Evolutionary conservation across 1,284 basidiomycete genomes (phyloP), one percentile per base, ranked within the genome.

Genomic region (Inonotus hispidus): DNA sequence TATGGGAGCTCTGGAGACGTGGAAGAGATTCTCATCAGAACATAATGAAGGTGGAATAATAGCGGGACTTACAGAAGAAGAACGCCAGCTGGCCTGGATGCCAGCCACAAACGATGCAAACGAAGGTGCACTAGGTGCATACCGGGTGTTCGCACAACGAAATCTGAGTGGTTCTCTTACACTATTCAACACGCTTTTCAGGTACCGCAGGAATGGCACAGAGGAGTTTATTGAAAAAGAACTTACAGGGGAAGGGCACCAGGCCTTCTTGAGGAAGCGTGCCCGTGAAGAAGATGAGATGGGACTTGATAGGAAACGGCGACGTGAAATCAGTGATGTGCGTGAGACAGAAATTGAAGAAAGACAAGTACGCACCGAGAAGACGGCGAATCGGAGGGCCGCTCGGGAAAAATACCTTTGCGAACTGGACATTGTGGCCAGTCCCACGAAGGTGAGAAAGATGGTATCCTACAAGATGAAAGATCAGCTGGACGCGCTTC

Each of bases 21-120:
- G 25, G 57, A 21, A 19, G 10, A 10, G 35, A 2, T 59, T 59
- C 25, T 19, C 29, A 19, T 19, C 47, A 25, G 57, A 59, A 53
- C 39, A 14, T 23, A 45, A 6, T 23, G 37, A 37, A 5, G 49
- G 41, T 3, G 32, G 57, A 27, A 13, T 19, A 21, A 59, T 59
- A 16, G 32, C 29, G 14, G 21, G 10, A 16, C 32, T 53, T 27
- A 38, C 57, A 7, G 29, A 53, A 25, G 46, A 10, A 11, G 38
- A 59, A 14, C 32, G 21, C 14, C n/a, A 35, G 10, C 27, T 11
- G 23, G 57, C 57, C 5, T 59, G 57, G 57, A 53, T 59, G 47
- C 57, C 57, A 16, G 29, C 57, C 8, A 59, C 57, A 27, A 59
- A 59, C 19, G 32, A 59, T 53, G 57, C 57, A 23, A 59, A 59